Evolutionary conservation across 2,329 filamentous ascomycete genomes (phyloP), one percentile per base, ranked within the genome.

Genomic region (Calonectria ilicicola): DNA sequence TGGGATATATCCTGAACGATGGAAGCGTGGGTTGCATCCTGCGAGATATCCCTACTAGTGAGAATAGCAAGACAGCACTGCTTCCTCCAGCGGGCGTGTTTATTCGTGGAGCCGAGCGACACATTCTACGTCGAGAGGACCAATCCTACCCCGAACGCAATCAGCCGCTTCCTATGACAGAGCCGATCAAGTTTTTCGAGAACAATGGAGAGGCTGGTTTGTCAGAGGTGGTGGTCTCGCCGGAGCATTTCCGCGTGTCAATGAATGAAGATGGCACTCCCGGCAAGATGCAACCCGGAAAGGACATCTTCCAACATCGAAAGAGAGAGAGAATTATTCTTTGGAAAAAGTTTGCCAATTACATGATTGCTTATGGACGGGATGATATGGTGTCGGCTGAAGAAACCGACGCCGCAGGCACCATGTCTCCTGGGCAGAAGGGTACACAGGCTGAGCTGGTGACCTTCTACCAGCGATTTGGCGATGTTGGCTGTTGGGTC

Each of bases 1-100:
- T 97, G 19, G 94, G 94, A 42, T 97, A 96, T 80, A 95, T 96
- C 70, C 86, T 97, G 67, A 94, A 94, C 74, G 93, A 96, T 76
- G 94, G 94, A 35, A 95, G 92, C 74, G 92, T 96, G 23, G 94
- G 94, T 19, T 95, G 93, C 75, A 90, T 93, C 62, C 85, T 92
- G 64, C 86, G 88, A 27, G 89, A 89, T 70, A 89, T 91, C 66
- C 87, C 88, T 15, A 87, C 87, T 1, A 86, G 86, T 1, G 86
- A 88, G 63, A 88, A 87, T 32, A 84, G 84, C 72, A 87, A 86
- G 73, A 85, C 84, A 1, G 88, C 88, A 15, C 85, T 87, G 70
- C 85, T 92, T 32, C 93, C 93, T 0, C 93, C 94, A 0, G 93
- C 92, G 4, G 93, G 93, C 76, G 89, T 95, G 27, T 88, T 95